phyloP scores from a whole-genome alignment of 2,329 filamentous ascomycete species.

The Pseudocercospora eumusae region DNA sequence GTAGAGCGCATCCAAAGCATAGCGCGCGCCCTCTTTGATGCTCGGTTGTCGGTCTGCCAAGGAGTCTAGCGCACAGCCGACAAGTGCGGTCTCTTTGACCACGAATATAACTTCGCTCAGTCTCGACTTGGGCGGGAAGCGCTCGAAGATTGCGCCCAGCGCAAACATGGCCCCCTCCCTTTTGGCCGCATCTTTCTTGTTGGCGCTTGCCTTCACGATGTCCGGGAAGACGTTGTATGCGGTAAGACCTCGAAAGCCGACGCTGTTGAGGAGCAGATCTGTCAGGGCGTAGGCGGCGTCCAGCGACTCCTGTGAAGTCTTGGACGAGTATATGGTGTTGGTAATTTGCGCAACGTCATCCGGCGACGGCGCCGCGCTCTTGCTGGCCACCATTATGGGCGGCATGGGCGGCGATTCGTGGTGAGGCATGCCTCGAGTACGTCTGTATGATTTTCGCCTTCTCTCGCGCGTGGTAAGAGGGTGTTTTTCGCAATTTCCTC shows the following conservation, averaged over 20 bases:
- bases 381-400: conserved; percentile 51
- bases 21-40: conserved; percentile 88
- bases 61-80: conserved; percentile 75
- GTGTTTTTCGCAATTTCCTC: not conserved
- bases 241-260: conserved; percentile 63
- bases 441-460: not conserved
- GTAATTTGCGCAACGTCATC: conserved; percentile 50
- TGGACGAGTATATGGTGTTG: conserved; percentile 50
- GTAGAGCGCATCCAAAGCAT: conserved; percentile 89
- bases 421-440: conserved; percentile 48
- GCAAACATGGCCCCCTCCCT: conserved; percentile 94
- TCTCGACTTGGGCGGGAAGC: conserved; percentile 74
- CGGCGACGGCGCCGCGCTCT: conserved; percentile 47
- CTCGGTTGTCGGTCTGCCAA: conserved; percentile 87
- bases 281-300: conserved; percentile 67
- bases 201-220: conserved; percentile 74
- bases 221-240: conserved; percentile 64
- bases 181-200: conserved; percentile 88
- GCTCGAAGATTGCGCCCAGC: conserved; percentile 89
- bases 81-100: conserved; percentile 73
- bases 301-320: conserved; percentile 58
- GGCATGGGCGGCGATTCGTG: conserved; percentile 53
- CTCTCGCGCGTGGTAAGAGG: not conserved
- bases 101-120: conserved; percentile 80
- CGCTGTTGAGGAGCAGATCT: conserved; percentile 64